Conservation (phyloP, 208 protist genomes). For the Borovskyia barvae region DNA sequence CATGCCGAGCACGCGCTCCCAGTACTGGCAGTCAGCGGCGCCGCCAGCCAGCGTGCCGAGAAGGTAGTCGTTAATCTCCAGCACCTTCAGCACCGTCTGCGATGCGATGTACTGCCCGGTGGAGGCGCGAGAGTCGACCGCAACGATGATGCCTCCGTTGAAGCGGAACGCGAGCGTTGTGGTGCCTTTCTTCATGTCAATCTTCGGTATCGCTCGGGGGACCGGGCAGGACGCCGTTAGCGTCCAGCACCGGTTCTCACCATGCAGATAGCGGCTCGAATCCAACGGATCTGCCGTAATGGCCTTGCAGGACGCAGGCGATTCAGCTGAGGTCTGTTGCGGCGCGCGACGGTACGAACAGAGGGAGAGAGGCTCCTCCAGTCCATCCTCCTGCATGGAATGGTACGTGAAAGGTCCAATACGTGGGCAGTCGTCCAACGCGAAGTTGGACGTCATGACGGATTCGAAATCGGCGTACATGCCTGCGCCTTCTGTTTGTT, state of each 20-base stretch:
- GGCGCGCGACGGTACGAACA: slow-evolving; percentile 23
- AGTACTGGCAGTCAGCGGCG: slow-evolving; percentile 99
- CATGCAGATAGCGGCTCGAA: slow-evolving; percentile 55
- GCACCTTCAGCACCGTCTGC: slow-evolving; percentile 99
- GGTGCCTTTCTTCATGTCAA: slow-evolving; percentile 95
- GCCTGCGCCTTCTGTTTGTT: slow-evolving; percentile 3
- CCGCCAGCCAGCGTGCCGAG: slow-evolving; percentile 99
- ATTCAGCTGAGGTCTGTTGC: slow-evolving; percentile 8
- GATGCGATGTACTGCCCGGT: slow-evolving; percentile 98
- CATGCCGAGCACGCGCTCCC: slow-evolving; percentile 97
- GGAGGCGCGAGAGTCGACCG: slow-evolving; percentile 99
- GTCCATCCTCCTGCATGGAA: slow-evolving; percentile 32
- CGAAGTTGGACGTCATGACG: slow-evolving; percentile 74
- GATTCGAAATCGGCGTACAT: slow-evolving; percentile 76
- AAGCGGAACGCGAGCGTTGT: slow-evolving; percentile 99
- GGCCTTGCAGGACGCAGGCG: slow-evolving; percentile 51
- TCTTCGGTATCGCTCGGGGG: slow-evolving; percentile 77
- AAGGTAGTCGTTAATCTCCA: slow-evolving; percentile 99
- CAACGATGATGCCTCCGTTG: slow-evolving; percentile 97
- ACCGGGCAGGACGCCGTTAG: slow-evolving; percentile 77
- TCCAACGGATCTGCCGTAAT: slow-evolving; percentile 78
- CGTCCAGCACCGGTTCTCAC: slow-evolving; percentile 71
- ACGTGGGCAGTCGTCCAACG: slow-evolving; percentile 69
- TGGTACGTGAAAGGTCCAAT: slow-evolving; percentile 87
- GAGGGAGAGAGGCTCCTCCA: slow-evolving; percentile 15